phyloP scores from a whole-genome alignment of 371 early-diverging fungal species.

The Zychaea mexicana region DNA sequence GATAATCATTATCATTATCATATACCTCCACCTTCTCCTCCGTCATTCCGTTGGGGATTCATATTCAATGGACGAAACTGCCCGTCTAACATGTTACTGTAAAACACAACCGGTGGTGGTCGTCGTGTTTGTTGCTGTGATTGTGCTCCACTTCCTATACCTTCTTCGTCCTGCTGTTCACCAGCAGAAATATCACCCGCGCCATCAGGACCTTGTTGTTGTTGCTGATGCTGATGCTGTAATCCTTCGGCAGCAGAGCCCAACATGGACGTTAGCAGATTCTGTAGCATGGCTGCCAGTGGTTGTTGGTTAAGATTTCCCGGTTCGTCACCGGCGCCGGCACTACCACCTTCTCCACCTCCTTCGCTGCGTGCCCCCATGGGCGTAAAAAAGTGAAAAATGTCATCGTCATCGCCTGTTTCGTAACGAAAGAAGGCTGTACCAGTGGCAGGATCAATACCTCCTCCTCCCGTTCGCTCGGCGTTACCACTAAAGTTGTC shows the following conservation, averaged over 20 bases:
- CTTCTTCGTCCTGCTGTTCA: neutral
- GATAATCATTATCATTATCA: neutral
- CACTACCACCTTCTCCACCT: neutral
- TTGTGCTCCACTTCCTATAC: neutral
- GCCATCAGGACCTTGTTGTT: neutral
- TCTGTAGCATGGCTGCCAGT: constrained; percentile 30
- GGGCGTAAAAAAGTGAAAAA: constrained; percentile 9
- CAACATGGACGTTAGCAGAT: constrained; percentile 19
- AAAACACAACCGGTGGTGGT: constrained; percentile 29
- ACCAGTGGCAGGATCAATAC: neutral
- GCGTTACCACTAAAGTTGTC: neutral
- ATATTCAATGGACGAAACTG: constrained; percentile 27
- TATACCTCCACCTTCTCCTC: constrained; percentile 8
- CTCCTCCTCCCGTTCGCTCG: neutral
- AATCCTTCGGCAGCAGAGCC: constrained; percentile 13
- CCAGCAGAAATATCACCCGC: neutral
- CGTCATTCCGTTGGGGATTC: constrained; percentile 4
- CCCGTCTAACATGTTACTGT: constrained; percentile 37
- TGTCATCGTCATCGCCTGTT: constrained; percentile 15
- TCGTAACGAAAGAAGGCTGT: constrained; percentile 7
- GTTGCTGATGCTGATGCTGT: neutral
- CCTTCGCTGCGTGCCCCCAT: constrained; percentile 3
- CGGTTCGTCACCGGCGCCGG: neutral
- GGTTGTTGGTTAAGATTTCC: constrained; percentile 11
- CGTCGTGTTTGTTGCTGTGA: constrained; percentile 7